Conservation (phyloP, 305 asterid species). For the Solanum hybrid region DNA sequence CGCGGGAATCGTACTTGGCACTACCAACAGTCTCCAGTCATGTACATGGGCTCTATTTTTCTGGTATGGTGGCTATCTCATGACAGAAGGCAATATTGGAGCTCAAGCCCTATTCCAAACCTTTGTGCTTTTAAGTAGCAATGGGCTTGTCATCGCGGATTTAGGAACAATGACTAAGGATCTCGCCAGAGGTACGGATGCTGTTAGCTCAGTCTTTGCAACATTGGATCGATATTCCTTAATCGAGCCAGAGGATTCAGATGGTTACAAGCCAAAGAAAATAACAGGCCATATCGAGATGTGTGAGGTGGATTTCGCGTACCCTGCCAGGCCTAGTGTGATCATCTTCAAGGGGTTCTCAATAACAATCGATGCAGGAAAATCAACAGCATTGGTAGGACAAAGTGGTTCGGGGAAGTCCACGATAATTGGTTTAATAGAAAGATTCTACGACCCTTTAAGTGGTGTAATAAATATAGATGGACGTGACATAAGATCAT, state of each 20-base stretch:
- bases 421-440: slow-evolving; percentile 56
- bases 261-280: slow-evolving; percentile 43
- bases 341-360: slow-evolving; percentile 60
- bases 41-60: slow-evolving; percentile 71
- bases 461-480: slow-evolving; percentile 57
- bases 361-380: slow-evolving; percentile 50
- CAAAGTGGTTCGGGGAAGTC: slow-evolving; percentile 93
- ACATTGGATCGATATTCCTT: slow-evolving; percentile 61
- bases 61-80: slow-evolving; percentile 84
- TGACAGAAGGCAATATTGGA: slow-evolving; percentile 48
- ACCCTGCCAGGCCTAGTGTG: slow-evolving; percentile 60
- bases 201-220: slow-evolving; percentile 67
- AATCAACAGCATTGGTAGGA: slow-evolving; percentile 83
- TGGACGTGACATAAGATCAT: slow-evolving; percentile 53
- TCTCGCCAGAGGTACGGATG: slow-evolving; percentile 66
- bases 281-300: slow-evolving; percentile 58
- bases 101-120: slow-evolving; percentile 71
- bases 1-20: slow-evolving; percentile 77
- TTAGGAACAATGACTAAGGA: slow-evolving; percentile 93
- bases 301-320: slow-evolving; percentile 50
- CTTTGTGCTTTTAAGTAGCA: slow-evolving; percentile 74
- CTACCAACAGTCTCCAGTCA: slow-evolving; percentile 72
- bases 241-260: slow-evolving; percentile 69
- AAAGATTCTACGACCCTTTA: slow-evolving; percentile 70
- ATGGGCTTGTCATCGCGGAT: slow-evolving; percentile 84